Conservation (phyloP, 2,329 filamentous ascomycete species). For the Talaromyces sp. region DNA sequence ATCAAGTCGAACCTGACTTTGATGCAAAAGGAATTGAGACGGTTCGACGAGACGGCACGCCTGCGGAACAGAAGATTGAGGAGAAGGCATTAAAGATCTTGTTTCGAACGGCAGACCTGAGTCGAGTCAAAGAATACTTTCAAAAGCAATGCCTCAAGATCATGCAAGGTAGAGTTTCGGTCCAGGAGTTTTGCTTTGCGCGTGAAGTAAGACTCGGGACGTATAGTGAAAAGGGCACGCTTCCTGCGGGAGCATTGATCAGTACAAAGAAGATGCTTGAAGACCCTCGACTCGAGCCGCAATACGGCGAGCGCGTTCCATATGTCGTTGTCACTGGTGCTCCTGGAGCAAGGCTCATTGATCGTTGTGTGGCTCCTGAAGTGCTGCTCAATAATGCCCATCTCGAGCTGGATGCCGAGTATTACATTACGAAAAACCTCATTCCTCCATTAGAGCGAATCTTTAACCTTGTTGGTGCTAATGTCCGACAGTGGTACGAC, state of each 20-base stretch:
- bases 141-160: constrained; percentile 88
- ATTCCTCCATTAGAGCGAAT: constrained; percentile 94
- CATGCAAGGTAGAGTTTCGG: constrained; percentile 79
- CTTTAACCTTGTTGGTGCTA: constrained; percentile 92
- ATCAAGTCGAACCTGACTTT: constrained; percentile 78
- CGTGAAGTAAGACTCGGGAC: constrained; percentile 86
- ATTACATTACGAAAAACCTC: constrained; percentile 94
- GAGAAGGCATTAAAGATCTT: constrained; percentile 85
- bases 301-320: constrained; percentile 91
- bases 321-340: constrained; percentile 90
- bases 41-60: constrained; percentile 88
- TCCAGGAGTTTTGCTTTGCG: constrained; percentile 96
- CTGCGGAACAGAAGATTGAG: constrained; percentile 93
- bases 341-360: constrained; percentile 78
- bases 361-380: constrained; percentile 87
- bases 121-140: constrained; percentile 84
- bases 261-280: constrained; percentile 80
- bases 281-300: constrained; percentile 82
- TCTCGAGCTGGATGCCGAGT: constrained; percentile 82
- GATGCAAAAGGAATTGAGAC: constrained; percentile 99
- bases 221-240: constrained; percentile 75
- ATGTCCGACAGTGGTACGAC: constrained; percentile 86
- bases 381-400: constrained; percentile 72
- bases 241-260: constrained; percentile 84
- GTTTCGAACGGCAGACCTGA: constrained; percentile 86